These are phyloP conservation scores for Pyrenochaeta sp. DNA, from an alignment of 2,329 filamentous ascomycete genomes.

Conservation along the genomic window DNA sequence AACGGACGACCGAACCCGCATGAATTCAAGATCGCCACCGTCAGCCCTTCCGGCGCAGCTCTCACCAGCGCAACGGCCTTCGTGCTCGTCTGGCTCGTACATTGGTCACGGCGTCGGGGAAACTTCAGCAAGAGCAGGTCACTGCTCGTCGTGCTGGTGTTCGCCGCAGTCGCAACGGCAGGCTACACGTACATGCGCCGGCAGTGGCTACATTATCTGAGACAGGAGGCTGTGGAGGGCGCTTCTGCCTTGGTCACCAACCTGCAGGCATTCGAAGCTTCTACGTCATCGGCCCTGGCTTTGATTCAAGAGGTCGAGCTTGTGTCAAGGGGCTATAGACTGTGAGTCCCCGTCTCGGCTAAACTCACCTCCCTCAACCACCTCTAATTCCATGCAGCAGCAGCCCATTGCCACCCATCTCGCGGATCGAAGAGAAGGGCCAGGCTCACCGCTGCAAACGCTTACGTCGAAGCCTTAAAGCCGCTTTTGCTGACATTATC, in stretches of 20 bases:
- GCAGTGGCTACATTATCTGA: slow-evolving; percentile 82
- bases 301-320: slow-evolving; percentile 96
- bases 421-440: slow-evolving; percentile 83
- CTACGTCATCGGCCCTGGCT: slow-evolving; percentile 76
- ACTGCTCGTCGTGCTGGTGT: slow-evolving; percentile 57
- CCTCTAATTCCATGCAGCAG: slow-evolving; percentile 65
- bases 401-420: slow-evolving; percentile 89
- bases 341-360: slow-evolving; percentile 62
- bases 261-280: slow-evolving; percentile 82
- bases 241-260: slow-evolving; percentile 74
- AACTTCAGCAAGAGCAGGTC: slow-evolving; percentile 65
- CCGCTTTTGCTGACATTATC: slow-evolving; percentile 74
- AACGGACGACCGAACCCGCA: slow-evolving; percentile 33
- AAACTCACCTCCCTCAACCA: slow-evolving; percentile 11
- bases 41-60: slow-evolving; percentile 71
- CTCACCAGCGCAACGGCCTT: slow-evolving; percentile 71
- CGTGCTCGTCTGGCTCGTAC: slow-evolving; percentile 70
- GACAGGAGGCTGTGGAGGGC: slow-evolving; percentile 76
- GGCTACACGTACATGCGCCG: slow-evolving; percentile 78
- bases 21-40: slow-evolving; percentile 54
- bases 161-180: slow-evolving; percentile 62
- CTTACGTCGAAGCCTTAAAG: slow-evolving; percentile 78
- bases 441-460: slow-evolving; percentile 81
- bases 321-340: slow-evolving; percentile 86
- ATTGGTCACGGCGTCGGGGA: slow-evolving; percentile 70